Evolutionary conservation across 2,329 filamentous ascomycete species (phyloP), one percentile per base, ranked within the genome.

Genomic region (Fusarium sp.): DNA sequence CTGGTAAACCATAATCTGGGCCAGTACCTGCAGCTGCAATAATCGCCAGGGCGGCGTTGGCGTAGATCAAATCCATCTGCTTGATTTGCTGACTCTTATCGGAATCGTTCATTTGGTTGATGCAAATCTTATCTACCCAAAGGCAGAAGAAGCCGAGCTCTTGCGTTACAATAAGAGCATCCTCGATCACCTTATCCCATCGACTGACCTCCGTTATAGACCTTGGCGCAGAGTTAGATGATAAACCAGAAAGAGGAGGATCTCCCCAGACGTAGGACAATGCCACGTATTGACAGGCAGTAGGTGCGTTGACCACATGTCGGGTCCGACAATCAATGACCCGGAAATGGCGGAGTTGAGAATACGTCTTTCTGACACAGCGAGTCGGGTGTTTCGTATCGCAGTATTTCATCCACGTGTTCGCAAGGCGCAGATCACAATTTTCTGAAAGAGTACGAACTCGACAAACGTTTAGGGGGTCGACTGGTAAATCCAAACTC

Each of bases 211-310:
- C 25, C 10, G 3, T 27, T 27, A 27, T 27, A 27, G 16, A 9
- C 7, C 14, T 9, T 5, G 14, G 32, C 0, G 32, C 0, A 4
- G 32, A 34, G 4, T 1, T 37, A 5, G 16, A 18, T 2, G 32
- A 11, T 6, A 9, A 37, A 6, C 9, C 32, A 37, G 34, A 37
- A 0, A 6, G 1, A 37, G 5, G 9, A n/a, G 16, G 16, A n/a
- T 37, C 18, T 37, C 34, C 18, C 34, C 34, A 37, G 0, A 37
- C 34, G 0, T n/a, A 37, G n/a, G 34, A 37, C 9, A n/a, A 37
- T n/a, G 18, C 34, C 34, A 37, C 34, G 5, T 37, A 37, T 0
- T n/a, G 34, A 37, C 34, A 37, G 0, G 0, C 16, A 9, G 0
- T 11, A 4, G 34, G 16, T 1, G 18, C 34, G 9, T 37, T 9